These are phyloP conservation scores for Botryotinia globosa DNA, from an alignment of 2,329 filamentous ascomycete species.

Conservation along the genomic window DNA sequence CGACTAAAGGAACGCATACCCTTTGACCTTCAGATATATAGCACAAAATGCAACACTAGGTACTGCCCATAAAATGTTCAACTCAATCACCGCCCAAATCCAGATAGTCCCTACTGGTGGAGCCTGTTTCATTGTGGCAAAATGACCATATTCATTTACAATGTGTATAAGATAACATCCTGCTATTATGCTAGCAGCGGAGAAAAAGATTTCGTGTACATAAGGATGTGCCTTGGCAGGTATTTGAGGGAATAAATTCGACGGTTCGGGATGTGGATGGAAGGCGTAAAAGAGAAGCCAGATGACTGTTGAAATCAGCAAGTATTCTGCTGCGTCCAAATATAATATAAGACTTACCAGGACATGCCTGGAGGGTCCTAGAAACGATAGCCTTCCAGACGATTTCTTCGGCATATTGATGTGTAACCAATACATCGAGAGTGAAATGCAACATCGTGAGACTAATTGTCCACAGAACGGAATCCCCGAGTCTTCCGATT, in stretches of 20 bases:
- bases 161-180: constrained; percentile 81
- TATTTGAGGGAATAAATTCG: constrained; percentile 50
- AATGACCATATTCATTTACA: constrained; percentile 76
- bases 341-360: constrained; percentile 43
- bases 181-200: constrained; percentile 54
- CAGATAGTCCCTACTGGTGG: constrained; percentile 87
- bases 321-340: background rate
- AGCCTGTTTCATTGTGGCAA: constrained; percentile 86
- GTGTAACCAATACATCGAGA: constrained; percentile 74
- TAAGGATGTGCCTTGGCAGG: constrained; percentile 46
- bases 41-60: constrained; percentile 45
- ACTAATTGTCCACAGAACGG: constrained; percentile 57
- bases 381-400: constrained; percentile 53
- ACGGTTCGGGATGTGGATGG: constrained; percentile 43
- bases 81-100: constrained; percentile 90
- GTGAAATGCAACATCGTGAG: constrained; percentile 73
- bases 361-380: constrained; percentile 53
- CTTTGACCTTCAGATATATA: constrained; percentile 31
- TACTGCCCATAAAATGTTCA: constrained; percentile 67
- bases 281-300: constrained; percentile 38
- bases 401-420: constrained; percentile 71
- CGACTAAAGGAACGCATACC: constrained; percentile 31
- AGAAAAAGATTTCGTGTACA: constrained; percentile 62
- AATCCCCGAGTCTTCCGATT: constrained; percentile 43
- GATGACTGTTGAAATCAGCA: constrained; percentile 38